Conservation (phyloP, 306 rosid genomes). For the Astragalus membranaceus region DNA sequence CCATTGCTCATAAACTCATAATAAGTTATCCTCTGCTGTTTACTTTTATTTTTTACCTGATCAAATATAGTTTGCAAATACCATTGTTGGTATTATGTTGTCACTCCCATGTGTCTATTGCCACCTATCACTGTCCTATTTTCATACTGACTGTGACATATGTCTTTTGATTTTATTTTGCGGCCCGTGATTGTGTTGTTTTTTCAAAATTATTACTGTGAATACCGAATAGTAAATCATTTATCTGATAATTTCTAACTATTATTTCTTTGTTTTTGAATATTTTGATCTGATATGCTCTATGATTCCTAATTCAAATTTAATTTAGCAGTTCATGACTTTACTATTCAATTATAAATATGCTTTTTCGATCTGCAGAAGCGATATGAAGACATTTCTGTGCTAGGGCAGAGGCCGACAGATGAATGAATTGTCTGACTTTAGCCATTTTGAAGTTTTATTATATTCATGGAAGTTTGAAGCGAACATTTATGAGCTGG, state of each 20-base stretch:
- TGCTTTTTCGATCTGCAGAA: conserved; percentile 27
- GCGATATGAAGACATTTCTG: conserved; percentile 47
- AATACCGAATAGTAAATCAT: background rate
- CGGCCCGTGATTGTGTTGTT: background rate
- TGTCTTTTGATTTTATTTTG: background rate
- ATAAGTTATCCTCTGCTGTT: background rate
- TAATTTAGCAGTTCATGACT: background rate
- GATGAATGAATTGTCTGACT: conserved; percentile 27
- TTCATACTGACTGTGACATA: background rate
- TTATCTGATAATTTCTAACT: background rate
- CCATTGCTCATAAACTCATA: background rate
- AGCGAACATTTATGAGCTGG: conserved; percentile 31
- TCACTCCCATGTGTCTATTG: background rate
- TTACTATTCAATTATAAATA: background rate
- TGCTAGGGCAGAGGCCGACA: conserved; percentile 38
- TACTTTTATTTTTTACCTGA: background rate
- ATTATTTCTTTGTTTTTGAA: background rate
- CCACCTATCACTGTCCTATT: background rate
- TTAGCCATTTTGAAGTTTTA: conserved; percentile 24
- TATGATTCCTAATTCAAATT: background rate
- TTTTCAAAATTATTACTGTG: background rate
- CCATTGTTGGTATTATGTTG: background rate
- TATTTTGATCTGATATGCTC: background rate
- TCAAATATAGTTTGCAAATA: background rate
- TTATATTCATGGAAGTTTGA: conserved; percentile 28